Evolutionary conservation across 139 green algal species (phyloP), one percentile per base, ranked within the genome.

Genomic region (Yamagishiella unicocca): DNA sequence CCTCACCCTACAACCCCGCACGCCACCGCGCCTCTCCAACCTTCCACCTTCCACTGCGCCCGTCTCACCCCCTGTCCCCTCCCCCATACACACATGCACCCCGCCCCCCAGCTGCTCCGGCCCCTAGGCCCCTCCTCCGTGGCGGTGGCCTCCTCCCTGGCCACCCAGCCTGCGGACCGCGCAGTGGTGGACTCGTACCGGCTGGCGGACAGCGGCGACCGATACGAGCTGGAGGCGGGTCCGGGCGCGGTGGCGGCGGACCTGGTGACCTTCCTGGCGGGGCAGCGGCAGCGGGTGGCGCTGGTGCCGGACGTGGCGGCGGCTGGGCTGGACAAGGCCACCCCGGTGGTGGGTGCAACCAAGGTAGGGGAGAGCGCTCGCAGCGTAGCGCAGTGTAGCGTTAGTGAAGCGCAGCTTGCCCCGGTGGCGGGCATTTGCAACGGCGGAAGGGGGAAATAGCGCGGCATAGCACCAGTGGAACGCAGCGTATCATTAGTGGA

Each of bases 151-250:
- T 35, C 89, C 0, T 43, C 84, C 33, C 81, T 90, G 6, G 77
- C 84, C 29, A 55, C 80, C 64, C 55, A 92, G 24, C 79, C 92
- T 0, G 58, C 91, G 50, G 58, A 82, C 38, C 90, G 93, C 2
- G 83, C 97, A 12, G 82, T 98, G 33, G 96, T 97, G 55, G 96
- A 98, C 66, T 88, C 94, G 45, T 98, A 98, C 66, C 43, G 89
- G 9, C 61, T 83, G 24, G 55, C 79, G 58, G n/a, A 45, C 38
- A 9, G 25, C 64, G 78, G 68, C 27, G 55, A 53, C 76, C 6
- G 66, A 14, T 68, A 68, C 37, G 31, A 68, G 29, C 43, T 90
- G 90, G 33, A 84, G 89, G 2, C 54, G 74, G 38, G 93, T 1
- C 21, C 50, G 21, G 33, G 78, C 10, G 58, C 50, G 9, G 79